phyloP scores from a whole-genome alignment of 2,329 filamentous ascomycete species.

The Magnaporthiopsis incrustans region DNA sequence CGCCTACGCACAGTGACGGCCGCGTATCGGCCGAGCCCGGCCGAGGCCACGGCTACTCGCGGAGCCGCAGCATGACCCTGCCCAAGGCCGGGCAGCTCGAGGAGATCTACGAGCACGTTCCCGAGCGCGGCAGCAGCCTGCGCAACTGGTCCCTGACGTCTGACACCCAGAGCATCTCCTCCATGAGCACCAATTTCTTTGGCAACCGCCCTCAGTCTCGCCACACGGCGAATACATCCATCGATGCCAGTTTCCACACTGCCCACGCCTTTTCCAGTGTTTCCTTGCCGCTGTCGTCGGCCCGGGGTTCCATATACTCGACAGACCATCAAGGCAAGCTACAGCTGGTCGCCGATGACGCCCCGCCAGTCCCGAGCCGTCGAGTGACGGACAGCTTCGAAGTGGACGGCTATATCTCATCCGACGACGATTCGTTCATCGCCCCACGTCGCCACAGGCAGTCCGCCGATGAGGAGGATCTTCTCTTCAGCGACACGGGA shows the following conservation, averaged over 20 bases:
- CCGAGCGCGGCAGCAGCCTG: constrained; percentile 6
- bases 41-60: not conserved
- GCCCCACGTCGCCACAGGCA: constrained; percentile 11
- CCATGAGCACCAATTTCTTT: constrained; percentile 9
- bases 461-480: constrained; percentile 26
- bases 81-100: not conserved
- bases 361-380: not conserved
- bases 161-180: constrained; percentile 9
- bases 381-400: constrained; percentile 21
- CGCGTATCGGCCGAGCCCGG: not conserved
- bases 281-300: constrained; percentile 3
- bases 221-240: constrained; percentile 15
- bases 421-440: constrained; percentile 27
- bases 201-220: constrained; percentile 9
- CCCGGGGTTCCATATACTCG: constrained; percentile 11
- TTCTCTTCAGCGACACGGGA: constrained; percentile 27
- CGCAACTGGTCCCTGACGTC: constrained; percentile 13
- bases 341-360: not conserved
- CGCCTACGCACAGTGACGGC: constrained; percentile 9
- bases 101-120: constrained; percentile 9
- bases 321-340: constrained; percentile 8
- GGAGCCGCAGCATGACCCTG: constrained; percentile 4
- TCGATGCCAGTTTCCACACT: constrained; percentile 11
- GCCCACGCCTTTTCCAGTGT: not conserved
- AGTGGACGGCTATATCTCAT: constrained; percentile 30